Base-by-base conservation (phyloP, 345 rosid species). In the Geranium brycei region DNA sequence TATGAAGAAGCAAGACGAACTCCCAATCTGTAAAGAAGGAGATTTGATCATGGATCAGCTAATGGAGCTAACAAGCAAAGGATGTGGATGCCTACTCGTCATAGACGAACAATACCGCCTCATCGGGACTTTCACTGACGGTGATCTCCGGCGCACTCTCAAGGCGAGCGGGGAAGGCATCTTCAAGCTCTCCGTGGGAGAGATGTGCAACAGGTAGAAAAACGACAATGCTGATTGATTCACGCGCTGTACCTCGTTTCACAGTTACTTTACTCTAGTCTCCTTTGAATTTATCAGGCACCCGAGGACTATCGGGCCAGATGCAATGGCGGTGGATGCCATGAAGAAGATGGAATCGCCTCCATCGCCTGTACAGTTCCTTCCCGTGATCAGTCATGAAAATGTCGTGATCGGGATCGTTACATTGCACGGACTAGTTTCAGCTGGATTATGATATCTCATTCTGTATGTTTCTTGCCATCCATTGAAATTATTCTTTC, bases 261-360 rank as follows among this genome's bases (percentile, higher is more conserved):
- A 3, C 53, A 47, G 11, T 5, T 10, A 1, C 11, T 38, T 38
- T 38, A 38, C 8, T 38, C 53, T 47, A 10, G 14, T 35, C 41
- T 35, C 5, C 10, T 64, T 62, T 65, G 23, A 17, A 56, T 64
- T 31, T 66, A 32, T 65, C 87, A 93, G 99, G 87, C 81, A 81
- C 64, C 92, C 99, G 15, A 90, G 99, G 76, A 83, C 87, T 18
- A 87, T 88, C 4, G 76, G 78, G 66, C 83, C 92, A 13, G 95
- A 93, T 51, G 83, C 96, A n/a, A 93, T 88, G 99, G 99, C 97
- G 4, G 96, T 86, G 78, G 97, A 88, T 72, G 99, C 96, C 31
- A 90, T 90, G 99, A 78, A 81, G 82, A 88, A 84, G 72, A 93
- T 93, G 99, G 99, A 93, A 65, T 85, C 97, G 0, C 97, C 97